Conservation (phyloP, 2,329 filamentous ascomycete species). For the Penicillium digitatum region DNA sequence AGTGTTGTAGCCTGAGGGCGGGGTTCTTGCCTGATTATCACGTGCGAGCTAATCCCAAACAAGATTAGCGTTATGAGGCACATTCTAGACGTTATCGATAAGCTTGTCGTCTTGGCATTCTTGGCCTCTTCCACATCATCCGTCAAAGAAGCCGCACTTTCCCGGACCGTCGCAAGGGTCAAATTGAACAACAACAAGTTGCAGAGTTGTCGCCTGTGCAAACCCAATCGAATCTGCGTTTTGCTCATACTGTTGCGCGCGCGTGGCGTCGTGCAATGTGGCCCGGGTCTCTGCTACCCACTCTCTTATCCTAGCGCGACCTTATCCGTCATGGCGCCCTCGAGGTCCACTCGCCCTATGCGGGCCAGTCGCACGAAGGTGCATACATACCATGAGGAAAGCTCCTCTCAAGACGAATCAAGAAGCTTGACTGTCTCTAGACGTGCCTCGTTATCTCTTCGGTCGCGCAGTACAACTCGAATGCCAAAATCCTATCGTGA, state of each 20-base stretch:
- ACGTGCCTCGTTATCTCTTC: conserved; percentile 27
- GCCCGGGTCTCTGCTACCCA: background rate
- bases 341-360: conserved; percentile 31
- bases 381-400: conserved; percentile 39
- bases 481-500: conserved; percentile 34
- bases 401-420: conserved; percentile 30
- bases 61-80: background rate
- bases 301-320: conserved; percentile 10
- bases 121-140: conserved; percentile 12
- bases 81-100: conserved; percentile 23
- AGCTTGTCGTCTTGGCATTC: conserved; percentile 5
- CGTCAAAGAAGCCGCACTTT: background rate
- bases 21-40: conserved; percentile 24
- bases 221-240: background rate
- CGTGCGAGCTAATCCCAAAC: background rate
- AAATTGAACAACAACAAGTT: background rate
- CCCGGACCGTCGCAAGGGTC: background rate
- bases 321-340: conserved; percentile 30
- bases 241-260: background rate
- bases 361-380: conserved; percentile 37
- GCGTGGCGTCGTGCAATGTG: conserved; percentile 7
- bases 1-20: conserved; percentile 27
- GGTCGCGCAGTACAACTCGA: conserved; percentile 30
- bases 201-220: too few relatives aligned
- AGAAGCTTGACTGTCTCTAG: conserved; percentile 10